A percentile compares a stretch with the other conserved stretches of the same genome.
These are phyloP conservation scores for Vicia faba DNA, from an alignment of 306 rosid species.

Conservation along the genomic window DNA sequence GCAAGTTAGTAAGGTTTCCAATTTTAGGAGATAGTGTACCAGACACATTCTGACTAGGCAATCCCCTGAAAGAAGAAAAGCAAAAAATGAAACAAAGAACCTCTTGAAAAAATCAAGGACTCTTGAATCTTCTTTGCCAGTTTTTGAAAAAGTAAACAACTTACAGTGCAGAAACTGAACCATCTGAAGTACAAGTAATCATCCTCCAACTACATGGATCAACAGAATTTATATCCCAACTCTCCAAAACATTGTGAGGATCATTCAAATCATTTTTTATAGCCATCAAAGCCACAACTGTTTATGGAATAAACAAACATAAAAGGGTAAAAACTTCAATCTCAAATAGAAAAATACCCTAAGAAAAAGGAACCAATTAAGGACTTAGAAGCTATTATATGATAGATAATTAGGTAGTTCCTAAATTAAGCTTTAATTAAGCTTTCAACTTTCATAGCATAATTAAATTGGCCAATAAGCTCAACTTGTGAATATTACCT, in stretches of 20 bases:
- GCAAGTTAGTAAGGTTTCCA: slow-evolving; percentile 84
- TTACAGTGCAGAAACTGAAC: slow-evolving; percentile 88
- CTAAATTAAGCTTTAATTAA: slow-evolving; percentile 25
- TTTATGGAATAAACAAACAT: slow-evolving; percentile 31
- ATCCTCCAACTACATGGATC: slow-evolving; percentile 99
- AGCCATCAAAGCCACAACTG: slow-evolving; percentile 93
- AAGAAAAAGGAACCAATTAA: slow-evolving; percentile 32
- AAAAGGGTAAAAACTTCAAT: slow-evolving; percentile 30
- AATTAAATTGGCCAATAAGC: slow-evolving; percentile 28
- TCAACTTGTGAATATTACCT: slow-evolving; percentile 12
- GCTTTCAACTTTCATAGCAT: slow-evolving; percentile 2
- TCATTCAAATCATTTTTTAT: slow-evolving; percentile 70
- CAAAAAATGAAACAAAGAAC: slow-evolving; percentile 36
- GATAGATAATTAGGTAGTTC: slow-evolving; percentile 20
- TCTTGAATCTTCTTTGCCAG: slow-evolving; percentile 20
- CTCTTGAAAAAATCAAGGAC: background rate
- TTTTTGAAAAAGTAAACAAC: slow-evolving; percentile 37
- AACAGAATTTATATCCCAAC: slow-evolving; percentile 90
- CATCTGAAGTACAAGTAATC: slow-evolving; percentile 90
- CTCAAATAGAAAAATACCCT: background rate
- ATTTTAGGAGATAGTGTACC: slow-evolving; percentile 80
- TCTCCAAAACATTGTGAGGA: slow-evolving; percentile 93
- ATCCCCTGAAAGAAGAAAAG: slow-evolving; percentile 58
- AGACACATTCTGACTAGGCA: slow-evolving; percentile 96
- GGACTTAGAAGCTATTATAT: slow-evolving; percentile 16